A percentile compares a stretch with the other conserved stretches of the same genome.
Conservation (phyloP, 345 rosid species). For the Eucalyptus erythrocorys region DNA sequence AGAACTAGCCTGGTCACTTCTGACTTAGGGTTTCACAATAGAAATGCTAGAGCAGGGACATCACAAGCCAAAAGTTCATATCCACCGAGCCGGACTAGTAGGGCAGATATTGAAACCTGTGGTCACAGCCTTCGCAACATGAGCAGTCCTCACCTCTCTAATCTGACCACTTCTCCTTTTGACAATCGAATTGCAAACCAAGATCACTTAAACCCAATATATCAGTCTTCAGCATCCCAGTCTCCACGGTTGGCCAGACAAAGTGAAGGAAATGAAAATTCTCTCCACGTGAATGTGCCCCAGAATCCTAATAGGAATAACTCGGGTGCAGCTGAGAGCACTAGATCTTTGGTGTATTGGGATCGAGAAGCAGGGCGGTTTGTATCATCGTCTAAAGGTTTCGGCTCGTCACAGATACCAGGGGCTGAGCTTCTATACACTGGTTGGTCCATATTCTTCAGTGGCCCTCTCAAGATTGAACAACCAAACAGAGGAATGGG, state of each 20-base stretch:
- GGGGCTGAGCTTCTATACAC: conserved; percentile 44
- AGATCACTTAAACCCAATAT: conserved; percentile 72
- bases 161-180: conserved; percentile 23
- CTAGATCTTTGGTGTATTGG: conserved; percentile 59
- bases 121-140: conserved; percentile 39
- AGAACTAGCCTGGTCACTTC: conserved; percentile 62
- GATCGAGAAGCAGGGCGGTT: conserved; percentile 83
- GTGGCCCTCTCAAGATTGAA: conserved; percentile 49
- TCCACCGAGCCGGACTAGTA: conserved; percentile 47
- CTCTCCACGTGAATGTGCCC: conserved; percentile 4
- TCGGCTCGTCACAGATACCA: conserved; percentile 14
- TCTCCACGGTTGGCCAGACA: conserved; percentile 35
- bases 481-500: conserved; percentile 20
- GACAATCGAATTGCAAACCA: conserved; percentile 26
- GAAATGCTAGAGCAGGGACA: conserved; percentile 18
- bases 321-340: conserved; percentile 13
- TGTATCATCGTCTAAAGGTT: conserved; percentile 35
- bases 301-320: conserved; percentile 21
- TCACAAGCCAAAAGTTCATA: conserved; percentile 25
- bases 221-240: conserved; percentile 40
- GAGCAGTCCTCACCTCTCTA: conserved; percentile 43
- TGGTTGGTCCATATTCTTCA: conserved; percentile 46
- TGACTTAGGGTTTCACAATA: conserved; percentile 28
- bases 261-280: conserved; percentile 14
- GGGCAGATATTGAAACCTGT: conserved; percentile 45